These are phyloP conservation scores for Mycena kentingensis DNA, from an alignment of 768 basidiomycete genomes.

Conservation along the genomic window DNA sequence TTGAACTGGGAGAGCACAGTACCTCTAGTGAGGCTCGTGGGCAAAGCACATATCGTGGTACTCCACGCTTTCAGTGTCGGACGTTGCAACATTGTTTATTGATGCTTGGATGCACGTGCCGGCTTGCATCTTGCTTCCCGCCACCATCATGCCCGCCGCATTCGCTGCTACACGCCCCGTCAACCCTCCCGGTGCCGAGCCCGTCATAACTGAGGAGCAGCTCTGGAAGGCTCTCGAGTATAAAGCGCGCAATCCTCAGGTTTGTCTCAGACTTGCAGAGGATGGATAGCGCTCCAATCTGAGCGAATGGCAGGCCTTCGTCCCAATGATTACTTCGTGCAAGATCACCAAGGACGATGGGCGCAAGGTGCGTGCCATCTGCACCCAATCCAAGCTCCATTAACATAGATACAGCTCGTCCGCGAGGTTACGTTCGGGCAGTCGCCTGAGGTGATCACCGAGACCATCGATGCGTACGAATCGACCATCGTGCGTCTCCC, in stretches of 20 bases:
- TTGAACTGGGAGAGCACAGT: no score
- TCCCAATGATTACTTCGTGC: conserved; percentile 10
- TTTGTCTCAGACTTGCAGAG: background rate
- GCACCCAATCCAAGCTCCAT: background rate
- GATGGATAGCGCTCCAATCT: background rate
- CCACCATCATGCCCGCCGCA: conserved; percentile 7
- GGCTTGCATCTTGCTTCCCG: background rate
- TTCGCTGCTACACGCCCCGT: conserved; percentile 20
- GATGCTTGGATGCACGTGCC: background rate
- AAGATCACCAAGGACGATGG: conserved; percentile 14
- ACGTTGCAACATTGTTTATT: background rate
- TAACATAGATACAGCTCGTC: background rate
- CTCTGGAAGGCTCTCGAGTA: conserved; percentile 19
- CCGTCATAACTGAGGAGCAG: conserved; percentile 18
- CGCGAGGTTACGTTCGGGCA: conserved; percentile 10
- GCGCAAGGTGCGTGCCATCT: conserved; percentile 5
- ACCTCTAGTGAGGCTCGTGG: no score
- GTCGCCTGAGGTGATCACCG: background rate
- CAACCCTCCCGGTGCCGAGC: conserved; percentile 16
- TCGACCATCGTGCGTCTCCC: conserved; percentile 9
- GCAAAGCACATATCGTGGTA: no score
- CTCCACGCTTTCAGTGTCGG: background rate
- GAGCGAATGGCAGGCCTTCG: conserved; percentile 1
- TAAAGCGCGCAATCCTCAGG: conserved; percentile 13
- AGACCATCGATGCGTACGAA: conserved; percentile 5